Conservation (phyloP, 768 basidiomycete species). For the Coprinellus micaceus region DNA sequence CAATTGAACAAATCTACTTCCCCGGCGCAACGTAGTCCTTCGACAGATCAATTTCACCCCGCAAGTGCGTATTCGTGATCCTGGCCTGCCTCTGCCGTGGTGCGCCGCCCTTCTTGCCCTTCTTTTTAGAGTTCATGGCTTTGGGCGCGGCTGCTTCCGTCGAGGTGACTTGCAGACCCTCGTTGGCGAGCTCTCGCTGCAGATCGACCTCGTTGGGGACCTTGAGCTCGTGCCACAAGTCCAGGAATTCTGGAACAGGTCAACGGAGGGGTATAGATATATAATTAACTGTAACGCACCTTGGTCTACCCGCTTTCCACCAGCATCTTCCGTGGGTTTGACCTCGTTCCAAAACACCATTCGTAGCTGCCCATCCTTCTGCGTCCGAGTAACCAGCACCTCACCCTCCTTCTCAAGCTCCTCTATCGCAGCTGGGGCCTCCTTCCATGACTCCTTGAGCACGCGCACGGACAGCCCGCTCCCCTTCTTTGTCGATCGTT, state of each 20-base stretch:
- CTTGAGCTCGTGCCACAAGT: slow-evolving; percentile 81
- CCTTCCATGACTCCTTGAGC: slow-evolving; percentile 90
- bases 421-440: slow-evolving; percentile 51
- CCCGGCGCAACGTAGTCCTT: slow-evolving; percentile 56
- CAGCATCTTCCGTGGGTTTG: slow-evolving; percentile 68
- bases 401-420: slow-evolving; percentile 22
- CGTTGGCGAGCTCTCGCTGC: slow-evolving; percentile 68
- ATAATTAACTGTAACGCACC: slow-evolving; percentile 42
- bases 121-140: slow-evolving; percentile 55
- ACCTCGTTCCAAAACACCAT: slow-evolving; percentile 70
- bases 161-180: slow-evolving; percentile 78
- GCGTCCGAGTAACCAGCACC: slow-evolving; percentile 71
- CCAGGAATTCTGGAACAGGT: slow-evolving; percentile 65
- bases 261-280: slow-evolving; percentile 7
- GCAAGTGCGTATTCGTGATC: slow-evolving; percentile 87
- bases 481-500: slow-evolving; percentile 77
- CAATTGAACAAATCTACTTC: slow-evolving; percentile 20
- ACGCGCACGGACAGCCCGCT: slow-evolving; percentile 81
- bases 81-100: slow-evolving; percentile 72
- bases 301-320: slow-evolving; percentile 73
- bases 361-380: slow-evolving; percentile 65
- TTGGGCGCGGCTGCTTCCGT: slow-evolving; percentile 57
- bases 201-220: slow-evolving; percentile 87
- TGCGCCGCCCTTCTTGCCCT: slow-evolving; percentile 76
- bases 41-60: slow-evolving; percentile 80